Percentiles rank a stretch among this genome's conserved stretches.
These are phyloP conservation scores for Apophysomyces variabilis DNA, from an alignment of 371 early-diverging fungal species.

Conservation along the genomic window DNA sequence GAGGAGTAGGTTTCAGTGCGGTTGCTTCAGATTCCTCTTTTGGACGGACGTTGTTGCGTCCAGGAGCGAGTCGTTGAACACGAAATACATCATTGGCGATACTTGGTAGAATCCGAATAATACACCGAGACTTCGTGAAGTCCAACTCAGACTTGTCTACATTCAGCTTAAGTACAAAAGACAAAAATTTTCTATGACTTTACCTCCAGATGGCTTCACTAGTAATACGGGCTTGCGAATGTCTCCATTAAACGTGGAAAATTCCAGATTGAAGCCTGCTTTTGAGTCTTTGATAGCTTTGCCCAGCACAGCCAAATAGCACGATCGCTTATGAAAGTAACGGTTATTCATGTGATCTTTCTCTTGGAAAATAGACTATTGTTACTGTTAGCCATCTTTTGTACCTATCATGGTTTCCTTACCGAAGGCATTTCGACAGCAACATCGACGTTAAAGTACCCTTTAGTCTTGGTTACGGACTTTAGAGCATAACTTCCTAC, in stretches of 20 bases:
- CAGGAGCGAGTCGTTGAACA: slow-evolving; percentile 76
- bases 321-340: slow-evolving; percentile 95
- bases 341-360: slow-evolving; percentile 93
- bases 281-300: slow-evolving; percentile 54
- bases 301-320: slow-evolving; percentile 79
- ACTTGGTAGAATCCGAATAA: slow-evolving; percentile 84
- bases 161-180: neutral
- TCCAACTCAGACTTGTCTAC: slow-evolving; percentile 62
- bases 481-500: slow-evolving; percentile 92
- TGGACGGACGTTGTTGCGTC: slow-evolving; percentile 81
- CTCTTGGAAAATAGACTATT: slow-evolving; percentile 77
- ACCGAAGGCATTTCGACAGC: slow-evolving; percentile 92
- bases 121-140: slow-evolving; percentile 61
- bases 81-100: slow-evolving; percentile 69
- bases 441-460: slow-evolving; percentile 84
- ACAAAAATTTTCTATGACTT: neutral
- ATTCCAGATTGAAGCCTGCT: slow-evolving; percentile 63
- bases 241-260: slow-evolving; percentile 72
- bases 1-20: slow-evolving; percentile 75
- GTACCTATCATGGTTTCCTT: slow-evolving; percentile 13
- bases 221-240: slow-evolving; percentile 77
- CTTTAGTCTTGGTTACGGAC: slow-evolving; percentile 64
- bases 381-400: neutral
- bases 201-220: slow-evolving; percentile 61
- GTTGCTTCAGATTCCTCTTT: slow-evolving; percentile 23